Conservation (phyloP, 345 rosid genomes). For the Erucastrum elatum region DNA sequence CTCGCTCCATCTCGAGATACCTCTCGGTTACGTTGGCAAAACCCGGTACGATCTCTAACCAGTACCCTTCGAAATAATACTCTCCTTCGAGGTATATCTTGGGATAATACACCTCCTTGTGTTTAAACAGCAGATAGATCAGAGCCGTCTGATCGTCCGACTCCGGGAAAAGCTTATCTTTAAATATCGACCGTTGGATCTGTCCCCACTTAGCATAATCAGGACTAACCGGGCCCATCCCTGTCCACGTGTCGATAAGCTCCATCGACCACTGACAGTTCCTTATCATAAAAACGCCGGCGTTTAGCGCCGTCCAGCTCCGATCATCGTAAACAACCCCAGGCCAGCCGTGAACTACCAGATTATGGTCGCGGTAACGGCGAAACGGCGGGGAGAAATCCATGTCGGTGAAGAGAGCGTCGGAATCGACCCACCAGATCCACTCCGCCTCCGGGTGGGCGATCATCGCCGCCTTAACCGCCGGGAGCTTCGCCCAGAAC, state of each 20-base stretch:
- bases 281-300: conserved; percentile 76
- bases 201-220: conserved; percentile 65
- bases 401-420: conserved; percentile 92
- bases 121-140: conserved; percentile 54
- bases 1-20: conserved; percentile 54
- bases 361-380: conserved; percentile 63
- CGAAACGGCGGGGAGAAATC: conserved; percentile 70
- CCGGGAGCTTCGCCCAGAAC: conserved; percentile 87
- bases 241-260: conserved; percentile 64
- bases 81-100: conserved; percentile 75
- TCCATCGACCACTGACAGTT: conserved; percentile 96
- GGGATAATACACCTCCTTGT: conserved; percentile 52
- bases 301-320: conserved; percentile 84
- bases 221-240: conserved; percentile 59
- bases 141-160: conserved; percentile 94
- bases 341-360: conserved; percentile 94
- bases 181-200: conserved; percentile 63
- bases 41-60: conserved; percentile 59
- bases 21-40: conserved; percentile 58
- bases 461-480: conserved; percentile 76
- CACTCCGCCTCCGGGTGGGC: conserved; percentile 98
- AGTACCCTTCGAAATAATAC: conserved; percentile 74
- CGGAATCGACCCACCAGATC: conserved; percentile 99
- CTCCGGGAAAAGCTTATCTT: conserved; percentile 78
- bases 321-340: conserved; percentile 46